These are phyloP conservation scores for Hypericum perforatum DNA, from an alignment of 345 rosid species.

Conservation along the genomic window DNA sequence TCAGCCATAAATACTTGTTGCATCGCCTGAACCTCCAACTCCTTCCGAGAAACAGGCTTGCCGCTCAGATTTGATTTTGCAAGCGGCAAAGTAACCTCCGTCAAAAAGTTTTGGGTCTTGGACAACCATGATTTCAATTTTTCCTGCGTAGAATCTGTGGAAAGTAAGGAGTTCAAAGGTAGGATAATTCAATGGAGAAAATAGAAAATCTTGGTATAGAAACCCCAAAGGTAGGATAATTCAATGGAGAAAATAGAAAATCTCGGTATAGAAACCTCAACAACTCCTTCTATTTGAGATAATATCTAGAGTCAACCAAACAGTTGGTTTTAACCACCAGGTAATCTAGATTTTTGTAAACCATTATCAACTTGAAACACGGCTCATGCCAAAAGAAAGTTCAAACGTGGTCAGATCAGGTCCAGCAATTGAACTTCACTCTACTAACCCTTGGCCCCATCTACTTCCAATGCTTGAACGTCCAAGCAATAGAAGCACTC, in stretches of 20 bases:
- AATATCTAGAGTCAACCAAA: too few species aligned
- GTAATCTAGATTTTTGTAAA: too few species aligned
- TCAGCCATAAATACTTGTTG: slow-evolving; percentile 67
- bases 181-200: slow-evolving; percentile 10
- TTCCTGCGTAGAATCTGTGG: slow-evolving; percentile 65
- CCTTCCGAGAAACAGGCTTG: slow-evolving; percentile 35
- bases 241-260: not conserved
- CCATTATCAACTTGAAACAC: too few species aligned
- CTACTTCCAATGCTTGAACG: too few species aligned
- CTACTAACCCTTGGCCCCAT: too few species aligned
- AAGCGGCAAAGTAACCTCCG: slow-evolving; percentile 46
- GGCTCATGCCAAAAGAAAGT: too few species aligned
- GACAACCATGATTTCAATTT: slow-evolving; percentile 65
- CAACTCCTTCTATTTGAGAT: not conserved
- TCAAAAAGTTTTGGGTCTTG: slow-evolving; percentile 58
- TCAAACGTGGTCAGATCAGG: too few species aligned
- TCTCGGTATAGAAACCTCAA: not conserved
- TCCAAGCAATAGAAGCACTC: too few species aligned
- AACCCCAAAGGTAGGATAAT: slow-evolving; percentile 8
- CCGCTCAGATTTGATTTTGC: slow-evolving; percentile 40
- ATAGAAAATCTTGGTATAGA: not conserved
- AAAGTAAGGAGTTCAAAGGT: slow-evolving; percentile 3
- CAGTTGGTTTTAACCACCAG: too few species aligned
- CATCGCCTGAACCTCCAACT: slow-evolving; percentile 36
- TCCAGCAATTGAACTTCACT: too few species aligned